A percentile compares a stretch with the other conserved stretches of the same genome.
phyloP scores from a whole-genome alignment of 2,329 filamentous ascomycete species.

The Neonectria coccinea region DNA sequence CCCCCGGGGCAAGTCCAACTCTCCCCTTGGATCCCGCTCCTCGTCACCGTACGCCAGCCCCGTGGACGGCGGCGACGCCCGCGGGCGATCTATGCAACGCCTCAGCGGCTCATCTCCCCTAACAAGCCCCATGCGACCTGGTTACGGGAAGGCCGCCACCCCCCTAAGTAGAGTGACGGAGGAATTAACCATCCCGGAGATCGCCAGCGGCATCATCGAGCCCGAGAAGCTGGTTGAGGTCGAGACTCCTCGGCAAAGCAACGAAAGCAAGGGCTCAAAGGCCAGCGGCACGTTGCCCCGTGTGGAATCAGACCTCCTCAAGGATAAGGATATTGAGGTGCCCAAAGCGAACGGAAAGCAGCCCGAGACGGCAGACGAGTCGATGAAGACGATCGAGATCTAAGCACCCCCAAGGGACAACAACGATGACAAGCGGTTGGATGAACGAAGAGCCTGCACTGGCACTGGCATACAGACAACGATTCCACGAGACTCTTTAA shows the following conservation, averaged over 20 bases:
- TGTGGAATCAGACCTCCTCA: slow-evolving; percentile 52
- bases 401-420: slow-evolving; percentile 45
- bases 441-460: slow-evolving; percentile 39
- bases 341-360: slow-evolving; percentile 60
- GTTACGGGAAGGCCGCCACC: slow-evolving; percentile 72
- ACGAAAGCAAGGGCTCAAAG: slow-evolving; percentile 53
- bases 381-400: slow-evolving; percentile 73
- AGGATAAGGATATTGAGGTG: slow-evolving; percentile 55
- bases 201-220: slow-evolving; percentile 53
- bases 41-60: slow-evolving; percentile 75
- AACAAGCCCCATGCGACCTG: slow-evolving; percentile 73
- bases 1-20: slow-evolving; percentile 55
- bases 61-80: slow-evolving; percentile 69
- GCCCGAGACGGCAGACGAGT: slow-evolving; percentile 58
- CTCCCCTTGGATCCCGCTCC: slow-evolving; percentile 61
- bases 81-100: slow-evolving; percentile 79
- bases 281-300: slow-evolving; percentile 50
- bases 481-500: slow-evolving; percentile 45
- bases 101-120: slow-evolving; percentile 73
- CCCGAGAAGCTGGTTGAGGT: slow-evolving; percentile 67
- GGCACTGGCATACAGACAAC: slow-evolving; percentile 45
- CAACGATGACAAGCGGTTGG: slow-evolving; percentile 27
- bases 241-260: slow-evolving; percentile 63
- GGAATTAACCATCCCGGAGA: slow-evolving; percentile 64
- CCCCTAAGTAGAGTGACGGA: slow-evolving; percentile 81